Percentiles rank a stretch among this genome's conserved stretches.
These are phyloP conservation scores for Lolium rigidum DNA, from an alignment of 176 grass and related monocot species.

Conservation along the genomic window DNA sequence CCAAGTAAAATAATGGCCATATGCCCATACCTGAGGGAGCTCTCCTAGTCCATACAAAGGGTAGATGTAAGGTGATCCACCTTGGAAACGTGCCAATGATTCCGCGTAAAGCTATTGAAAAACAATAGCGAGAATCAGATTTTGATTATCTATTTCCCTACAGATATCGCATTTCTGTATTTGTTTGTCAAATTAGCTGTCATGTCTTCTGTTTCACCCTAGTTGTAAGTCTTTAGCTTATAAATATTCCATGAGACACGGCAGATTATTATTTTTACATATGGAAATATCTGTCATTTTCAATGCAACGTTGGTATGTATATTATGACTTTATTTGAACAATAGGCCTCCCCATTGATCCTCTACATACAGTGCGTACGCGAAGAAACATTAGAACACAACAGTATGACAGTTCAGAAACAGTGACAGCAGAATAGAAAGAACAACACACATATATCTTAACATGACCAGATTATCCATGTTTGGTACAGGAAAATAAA, in stretches of 20 bases:
- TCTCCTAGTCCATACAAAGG: slow-evolving; percentile 93
- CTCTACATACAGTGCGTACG: no score
- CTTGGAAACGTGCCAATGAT: slow-evolving; percentile 95
- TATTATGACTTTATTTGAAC: no score
- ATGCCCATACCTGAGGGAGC: slow-evolving; percentile 77
- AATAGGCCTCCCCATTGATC: no score
- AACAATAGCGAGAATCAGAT: not conserved
- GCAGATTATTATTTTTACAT: not conserved
- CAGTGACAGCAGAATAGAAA: not conserved
- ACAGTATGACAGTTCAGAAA: no score
- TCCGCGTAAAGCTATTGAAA: slow-evolving; percentile 79
- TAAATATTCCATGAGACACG: no score
- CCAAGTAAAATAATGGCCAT: not conserved
- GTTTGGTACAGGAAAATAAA: not conserved
- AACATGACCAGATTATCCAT: not conserved
- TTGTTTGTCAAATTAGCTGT: not conserved
- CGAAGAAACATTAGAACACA: no score
- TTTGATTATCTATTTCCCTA: not conserved
- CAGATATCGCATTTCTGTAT: not conserved
- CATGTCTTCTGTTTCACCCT: not conserved
- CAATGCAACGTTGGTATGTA: no score
- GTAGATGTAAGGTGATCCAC: slow-evolving; percentile 95
- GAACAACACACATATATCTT: not conserved
- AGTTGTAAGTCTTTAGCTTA: not conserved
- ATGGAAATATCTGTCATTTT: not conserved